Evolutionary conservation across 2,329 filamentous ascomycete species (phyloP).

Genomic region (Aspergillus hortae): DNA sequence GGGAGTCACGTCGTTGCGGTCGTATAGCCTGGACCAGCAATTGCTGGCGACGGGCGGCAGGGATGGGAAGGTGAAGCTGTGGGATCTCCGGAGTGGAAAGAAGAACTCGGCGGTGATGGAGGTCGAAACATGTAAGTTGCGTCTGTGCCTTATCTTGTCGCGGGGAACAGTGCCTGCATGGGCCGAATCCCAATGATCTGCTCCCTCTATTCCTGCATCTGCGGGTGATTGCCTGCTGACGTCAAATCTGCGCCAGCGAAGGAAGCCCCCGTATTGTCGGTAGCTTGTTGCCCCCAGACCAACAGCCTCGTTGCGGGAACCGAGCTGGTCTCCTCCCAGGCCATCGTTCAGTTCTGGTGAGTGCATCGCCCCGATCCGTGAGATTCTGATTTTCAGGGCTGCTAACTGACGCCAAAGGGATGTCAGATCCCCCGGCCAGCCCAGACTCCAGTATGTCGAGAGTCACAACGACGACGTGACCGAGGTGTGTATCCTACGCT

Average conservation of each 20-base stretch:
- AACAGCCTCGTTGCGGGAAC: conserved; percentile 54
- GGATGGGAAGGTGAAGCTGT: conserved; percentile 40
- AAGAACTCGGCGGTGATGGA: conserved; percentile 28
- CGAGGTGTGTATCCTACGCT: conserved; percentile 36
- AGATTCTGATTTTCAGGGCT: conserved; percentile 6
- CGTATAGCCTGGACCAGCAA: conserved; percentile 25
- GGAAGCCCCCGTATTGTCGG: conserved; percentile 50
- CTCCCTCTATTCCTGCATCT: conserved; percentile 1
- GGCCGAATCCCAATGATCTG: conserved; percentile 1
- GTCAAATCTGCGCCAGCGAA: conserved; percentile 35
- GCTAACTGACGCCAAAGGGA: conserved; percentile 39
- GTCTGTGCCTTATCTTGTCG: conserved; percentile 5
- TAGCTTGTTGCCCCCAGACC: conserved; percentile 46
- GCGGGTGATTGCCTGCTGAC: conserved; percentile 14
- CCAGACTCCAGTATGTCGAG: conserved; percentile 41
- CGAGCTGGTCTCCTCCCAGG: conserved; percentile 47
- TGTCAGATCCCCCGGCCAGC: conserved; percentile 36
- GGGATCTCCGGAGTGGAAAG: conserved; percentile 36
- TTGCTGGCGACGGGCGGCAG: conserved; percentile 36
- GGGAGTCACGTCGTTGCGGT: conserved; percentile 38
- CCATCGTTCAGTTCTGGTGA: conserved; percentile 43
- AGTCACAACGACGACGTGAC: conserved; percentile 59
- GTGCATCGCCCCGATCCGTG: conserved; percentile 16
- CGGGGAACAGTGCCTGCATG: conserved; percentile 1
- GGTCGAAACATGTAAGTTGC: conserved; percentile 34